Evolutionary conservation across 495 filamentous ascomycete species (phyloP).

Genomic region (Penicillium egyptiacum): DNA sequence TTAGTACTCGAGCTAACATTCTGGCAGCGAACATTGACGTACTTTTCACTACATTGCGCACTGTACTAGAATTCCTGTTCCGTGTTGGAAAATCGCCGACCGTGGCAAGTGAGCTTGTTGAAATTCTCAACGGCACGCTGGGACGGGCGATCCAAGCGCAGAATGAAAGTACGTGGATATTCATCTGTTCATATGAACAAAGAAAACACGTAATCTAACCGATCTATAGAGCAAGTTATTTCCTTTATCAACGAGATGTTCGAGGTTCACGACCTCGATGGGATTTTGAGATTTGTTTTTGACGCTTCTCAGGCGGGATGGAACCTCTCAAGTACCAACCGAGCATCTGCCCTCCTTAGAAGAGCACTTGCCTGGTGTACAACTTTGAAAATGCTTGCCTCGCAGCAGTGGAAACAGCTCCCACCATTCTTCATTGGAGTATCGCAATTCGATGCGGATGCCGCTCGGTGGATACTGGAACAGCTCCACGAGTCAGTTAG

Average conservation of each 20-base stretch:
- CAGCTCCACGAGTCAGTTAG: slow-evolving; percentile 30
- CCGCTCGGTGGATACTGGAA: slow-evolving; percentile 42
- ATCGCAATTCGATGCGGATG: slow-evolving; percentile 38
- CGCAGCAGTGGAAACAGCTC: slow-evolving; percentile 20
- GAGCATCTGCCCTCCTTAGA: slow-evolving; percentile 42
- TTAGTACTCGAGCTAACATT: background rate
- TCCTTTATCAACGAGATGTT: slow-evolving; percentile 29
- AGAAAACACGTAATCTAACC: background rate
- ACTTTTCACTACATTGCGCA: slow-evolving; percentile 28
- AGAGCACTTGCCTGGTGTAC: slow-evolving; percentile 41
- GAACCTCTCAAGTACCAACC: slow-evolving; percentile 36
- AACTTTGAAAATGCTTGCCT: slow-evolving; percentile 29
- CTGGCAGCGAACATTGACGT: slow-evolving; percentile 30
- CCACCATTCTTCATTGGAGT: slow-evolving; percentile 28
- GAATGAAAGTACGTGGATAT: slow-evolving; percentile 28
- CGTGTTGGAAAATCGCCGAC: slow-evolving; percentile 39
- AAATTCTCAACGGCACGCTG: slow-evolving; percentile 42
- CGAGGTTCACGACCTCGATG: slow-evolving; percentile 32
- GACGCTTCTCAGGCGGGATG: slow-evolving; percentile 32
- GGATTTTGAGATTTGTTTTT: slow-evolving; percentile 30
- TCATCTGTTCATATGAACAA: background rate
- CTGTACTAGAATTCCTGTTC: slow-evolving; percentile 31
- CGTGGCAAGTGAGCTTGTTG: slow-evolving; percentile 40
- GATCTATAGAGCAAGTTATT: slow-evolving; percentile 20
- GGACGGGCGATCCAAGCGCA: slow-evolving; percentile 36